Percentiles rank a stretch among this genome's conserved stretches.
These are phyloP conservation scores for Russula vinacea DNA, from an alignment of 768 basidiomycete genomes.

Conservation along the genomic window DNA sequence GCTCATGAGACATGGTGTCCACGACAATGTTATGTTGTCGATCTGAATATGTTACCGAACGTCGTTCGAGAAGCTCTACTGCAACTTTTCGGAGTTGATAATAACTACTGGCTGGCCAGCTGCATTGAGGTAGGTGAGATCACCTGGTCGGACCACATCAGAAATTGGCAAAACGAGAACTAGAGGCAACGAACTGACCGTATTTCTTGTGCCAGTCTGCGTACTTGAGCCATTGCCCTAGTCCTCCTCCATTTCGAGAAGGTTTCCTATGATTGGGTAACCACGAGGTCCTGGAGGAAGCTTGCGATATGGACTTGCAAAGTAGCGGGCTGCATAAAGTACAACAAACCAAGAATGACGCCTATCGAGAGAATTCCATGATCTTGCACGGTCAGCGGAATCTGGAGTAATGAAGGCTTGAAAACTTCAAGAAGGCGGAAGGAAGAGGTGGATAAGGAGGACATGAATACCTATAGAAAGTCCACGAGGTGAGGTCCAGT, in stretches of 20 bases:
- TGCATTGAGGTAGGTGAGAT: slow-evolving; percentile 2
- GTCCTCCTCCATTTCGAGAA: neutral
- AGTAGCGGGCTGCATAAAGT: neutral
- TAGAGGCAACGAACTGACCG: neutral
- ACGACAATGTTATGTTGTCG: neutral
- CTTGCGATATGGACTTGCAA: neutral
- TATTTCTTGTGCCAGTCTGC: neutral
- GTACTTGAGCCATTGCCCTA: slow-evolving; percentile 3
- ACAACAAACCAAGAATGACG: neutral
- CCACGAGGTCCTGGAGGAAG: slow-evolving; percentile 6
- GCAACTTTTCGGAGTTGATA: slow-evolving; percentile 2
- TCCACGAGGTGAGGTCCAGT: no score
- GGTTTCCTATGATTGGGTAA: slow-evolving; percentile 6
- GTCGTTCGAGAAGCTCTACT: neutral
- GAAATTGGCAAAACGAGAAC: neutral
- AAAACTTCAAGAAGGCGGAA: neutral
- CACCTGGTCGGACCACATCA: neutral
- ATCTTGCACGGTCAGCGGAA: neutral
- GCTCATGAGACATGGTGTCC: neutral
- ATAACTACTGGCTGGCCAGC: neutral
- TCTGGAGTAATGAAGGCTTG: neutral
- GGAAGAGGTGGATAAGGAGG: neutral
- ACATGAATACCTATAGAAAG: neutral
- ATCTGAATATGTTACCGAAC: neutral
- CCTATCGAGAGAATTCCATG: neutral